Evolutionary conservation across 2,329 filamentous ascomycete genomes (phyloP), one percentile per base, ranked within the genome.

Genomic region (Nemania diffusa): DNA sequence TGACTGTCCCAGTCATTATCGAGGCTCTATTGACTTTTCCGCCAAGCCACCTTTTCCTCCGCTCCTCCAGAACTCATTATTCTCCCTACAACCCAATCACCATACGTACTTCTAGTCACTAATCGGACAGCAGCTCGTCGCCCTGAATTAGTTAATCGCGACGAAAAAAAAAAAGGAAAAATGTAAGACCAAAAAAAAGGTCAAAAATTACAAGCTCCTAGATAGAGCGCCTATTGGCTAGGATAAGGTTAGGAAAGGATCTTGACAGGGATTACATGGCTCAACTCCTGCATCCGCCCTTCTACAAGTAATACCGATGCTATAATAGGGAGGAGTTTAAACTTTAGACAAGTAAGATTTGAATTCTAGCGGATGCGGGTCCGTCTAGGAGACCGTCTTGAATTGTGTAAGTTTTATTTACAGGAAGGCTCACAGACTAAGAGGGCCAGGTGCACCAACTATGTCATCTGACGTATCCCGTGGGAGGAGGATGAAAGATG

Each of bases 301-400:
- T 26, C 50, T 11, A 5, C 17, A 44, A 5, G 17, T 22, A 55
- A 44, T 62, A 22, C 44, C 46, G 53, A 55, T 55, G 24, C 40
- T n/a, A 22, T 44, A 60, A 62, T 24, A 53, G 37, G 52, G 51
- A 65, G 59, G 58, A 42, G 37, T 62, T 24, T 29, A 29, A 24
- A 34, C 46, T 62, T 24, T 29, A 29, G 34, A 34, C 46, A 32
- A 53, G 64, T 20, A 58, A 59, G 55, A 67, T 67, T 63, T 59
- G 48, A 59, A 63, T 53, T 58, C 29, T 32, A 53, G 24, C 32
- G 24, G 57, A 62, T 46, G 57, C 58, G 58, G 58, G 64, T 40
- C 63, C n/a, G 46, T 5, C 20, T 44, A 8, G 17, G 27, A 20
- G 42, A 15, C 32, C 3, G 37, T 44, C 27, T 52, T 48, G 34